Evolutionary conservation across 2,329 filamentous ascomycete species (phyloP).

Genomic region (Thielaviopsis musarum): DNA sequence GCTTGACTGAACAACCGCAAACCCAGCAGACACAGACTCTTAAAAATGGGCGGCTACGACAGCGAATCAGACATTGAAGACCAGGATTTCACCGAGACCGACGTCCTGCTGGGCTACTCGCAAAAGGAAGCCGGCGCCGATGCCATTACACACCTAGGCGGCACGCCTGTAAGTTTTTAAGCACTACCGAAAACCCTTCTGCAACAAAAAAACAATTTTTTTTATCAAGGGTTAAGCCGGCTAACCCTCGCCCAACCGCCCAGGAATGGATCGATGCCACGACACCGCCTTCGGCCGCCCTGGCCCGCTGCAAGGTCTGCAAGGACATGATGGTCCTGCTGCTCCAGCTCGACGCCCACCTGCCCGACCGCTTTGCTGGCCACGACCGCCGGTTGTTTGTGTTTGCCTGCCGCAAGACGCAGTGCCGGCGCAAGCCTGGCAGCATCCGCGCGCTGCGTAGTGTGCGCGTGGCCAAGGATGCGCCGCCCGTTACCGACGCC

Average conservation of each 20-base stretch:
- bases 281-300: constrained; percentile 52
- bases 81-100: constrained; percentile 59
- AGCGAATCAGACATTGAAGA: constrained; percentile 64
- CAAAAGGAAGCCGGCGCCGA: constrained; percentile 66
- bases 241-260: neutral
- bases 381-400: constrained; percentile 82
- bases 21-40: neutral
- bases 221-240: constrained; percentile 2
- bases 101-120: constrained; percentile 79
- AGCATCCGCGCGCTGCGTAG: constrained; percentile 63
- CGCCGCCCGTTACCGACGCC: constrained; percentile 15
- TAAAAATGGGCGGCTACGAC: constrained; percentile 58
- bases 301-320: constrained; percentile 79
- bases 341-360: constrained; percentile 78
- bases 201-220: neutral
- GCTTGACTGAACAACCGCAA: constrained; percentile 2
- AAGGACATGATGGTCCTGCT: constrained; percentile 68
- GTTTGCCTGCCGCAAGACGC: constrained; percentile 61
- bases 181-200: constrained; percentile 1
- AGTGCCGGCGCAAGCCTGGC: constrained; percentile 67
- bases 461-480: constrained; percentile 36
- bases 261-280: constrained; percentile 72
- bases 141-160: constrained; percentile 73
- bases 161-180: constrained; percentile 51
- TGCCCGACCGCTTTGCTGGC: constrained; percentile 70